These are phyloP conservation scores for Aspergillus proliferans DNA, from an alignment of 2,329 filamentous ascomycete species.

Conservation along the genomic window DNA sequence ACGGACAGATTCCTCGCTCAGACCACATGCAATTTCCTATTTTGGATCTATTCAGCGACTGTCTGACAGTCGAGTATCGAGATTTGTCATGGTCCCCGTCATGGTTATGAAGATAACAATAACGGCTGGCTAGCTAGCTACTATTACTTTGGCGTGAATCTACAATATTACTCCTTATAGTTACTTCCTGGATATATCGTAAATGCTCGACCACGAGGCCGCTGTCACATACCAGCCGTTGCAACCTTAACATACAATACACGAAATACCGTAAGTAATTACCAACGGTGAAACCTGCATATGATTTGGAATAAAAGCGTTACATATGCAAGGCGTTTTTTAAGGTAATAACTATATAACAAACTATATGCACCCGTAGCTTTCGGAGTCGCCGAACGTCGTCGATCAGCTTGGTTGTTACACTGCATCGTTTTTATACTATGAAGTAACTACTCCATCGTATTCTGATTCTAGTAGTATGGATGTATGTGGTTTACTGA, in stretches of 20 bases:
- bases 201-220: neutral
- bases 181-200: neutral
- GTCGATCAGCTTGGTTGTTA: neutral
- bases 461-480: too few species aligned
- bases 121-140: too few species aligned
- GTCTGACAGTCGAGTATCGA: too few species aligned
- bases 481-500: too few species aligned
- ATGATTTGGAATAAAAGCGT: neutral
- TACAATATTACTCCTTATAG: too few species aligned
- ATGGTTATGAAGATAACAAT: too few species aligned
- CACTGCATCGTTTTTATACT: neutral
- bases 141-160: too few species aligned
- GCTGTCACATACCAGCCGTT: neutral
- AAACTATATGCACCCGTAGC: neutral
- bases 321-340: neutral
- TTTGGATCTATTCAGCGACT: too few species aligned
- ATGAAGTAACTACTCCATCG: neutral
- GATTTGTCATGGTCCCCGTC: too few species aligned
- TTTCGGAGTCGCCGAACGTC: neutral
- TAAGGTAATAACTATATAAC: neutral
- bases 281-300: neutral
- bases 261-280: neutral
- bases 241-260: neutral
- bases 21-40: too few species aligned
- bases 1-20: too few species aligned